Evolutionary conservation across 805 yeast genomes (phyloP), one percentile per base, ranked within the genome.

Genomic region (Ogataea wickerhamii): DNA sequence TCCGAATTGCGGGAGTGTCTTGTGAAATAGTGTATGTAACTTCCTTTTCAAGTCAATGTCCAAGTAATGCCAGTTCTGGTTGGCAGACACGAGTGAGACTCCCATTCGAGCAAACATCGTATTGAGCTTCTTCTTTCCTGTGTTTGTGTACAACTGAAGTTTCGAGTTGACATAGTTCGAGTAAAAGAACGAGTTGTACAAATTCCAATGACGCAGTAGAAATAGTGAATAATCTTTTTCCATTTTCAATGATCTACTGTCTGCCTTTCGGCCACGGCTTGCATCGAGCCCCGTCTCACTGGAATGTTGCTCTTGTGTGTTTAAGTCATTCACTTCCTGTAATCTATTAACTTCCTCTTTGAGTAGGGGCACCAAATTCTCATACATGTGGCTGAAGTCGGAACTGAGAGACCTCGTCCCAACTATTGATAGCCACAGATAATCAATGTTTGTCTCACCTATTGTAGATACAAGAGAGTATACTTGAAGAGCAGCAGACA

Each of bases 21-120:
- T 78, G 43, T 69, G 73, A 53, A 93, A 83, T 17, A 86, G 80
- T 11, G 68, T 57, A 17, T 82, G 81, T 18, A 93, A 64, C 44
- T 79, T 82, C 40, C 80, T 77, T 58, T 93, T 94, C 36, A 91
- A 68, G 7, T 73, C 71, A 26, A 85, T 76, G 56, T 87, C 93
- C 80, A 91, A 78, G 58, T 91, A 94, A 18, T 82, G 70, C 98
- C 98, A 93, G 39, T 80, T 80, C 59, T 93, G 96, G 53, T 81
- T 83, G 0, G 98, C 93, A n/a, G 82, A 80, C 5, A 78, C 82
- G 33, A 93, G 67, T 0, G 96, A 82, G 5, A 93, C 82, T 6
- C 98, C 98, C 96, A 94, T 93, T 51, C 84, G 77, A 2, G 98
- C 98, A 65, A 93, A 87, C 76, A 93, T 73, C 51, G 88, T 87